A percentile compares a stretch with the other conserved stretches of the same genome.
Evolutionary conservation across 257 asterid genomes (phyloP).

Genomic region (Solanum sejunctum): DNA sequence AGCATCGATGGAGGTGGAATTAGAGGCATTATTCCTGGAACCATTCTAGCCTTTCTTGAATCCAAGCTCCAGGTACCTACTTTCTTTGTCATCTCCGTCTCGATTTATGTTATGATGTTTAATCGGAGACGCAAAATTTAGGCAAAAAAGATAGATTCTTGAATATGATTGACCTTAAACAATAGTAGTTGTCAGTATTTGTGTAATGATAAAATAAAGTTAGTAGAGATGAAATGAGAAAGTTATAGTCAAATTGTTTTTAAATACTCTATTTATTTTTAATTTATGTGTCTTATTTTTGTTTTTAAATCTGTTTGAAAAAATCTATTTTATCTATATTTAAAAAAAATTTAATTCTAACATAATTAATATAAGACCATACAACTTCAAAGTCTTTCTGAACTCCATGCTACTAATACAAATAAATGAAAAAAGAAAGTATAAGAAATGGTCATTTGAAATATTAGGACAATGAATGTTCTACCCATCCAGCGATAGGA

Average conservation of each 20-base stretch:
- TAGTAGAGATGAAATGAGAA: not conserved
- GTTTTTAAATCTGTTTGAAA: not conserved
- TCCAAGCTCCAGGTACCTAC: slow-evolving; percentile 40
- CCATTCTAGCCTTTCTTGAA: slow-evolving; percentile 43
- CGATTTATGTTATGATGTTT: not conserved
- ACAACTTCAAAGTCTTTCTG: not conserved
- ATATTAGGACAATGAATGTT: not conserved
- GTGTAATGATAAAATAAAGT: not conserved
- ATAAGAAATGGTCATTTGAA: not conserved
- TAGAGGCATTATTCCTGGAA: slow-evolving; percentile 48
- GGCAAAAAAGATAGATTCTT: not conserved
- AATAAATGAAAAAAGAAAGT: not conserved
- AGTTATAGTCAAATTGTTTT: not conserved
- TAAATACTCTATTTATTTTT: not conserved
- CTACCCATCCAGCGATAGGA: not conserved
- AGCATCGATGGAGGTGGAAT: slow-evolving; percentile 66
- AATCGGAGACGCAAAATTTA: not conserved
- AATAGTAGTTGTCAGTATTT: not conserved
- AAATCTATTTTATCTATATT: not conserved
- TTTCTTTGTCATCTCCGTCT: too few species aligned
- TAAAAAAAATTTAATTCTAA: not conserved
- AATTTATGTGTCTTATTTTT: not conserved
- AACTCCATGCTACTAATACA: not conserved
- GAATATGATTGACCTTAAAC: not conserved
- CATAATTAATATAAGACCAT: not conserved